These are phyloP conservation scores for Canna indica DNA, from an alignment of 176 grass and related monocot genomes.

Conservation along the genomic window DNA sequence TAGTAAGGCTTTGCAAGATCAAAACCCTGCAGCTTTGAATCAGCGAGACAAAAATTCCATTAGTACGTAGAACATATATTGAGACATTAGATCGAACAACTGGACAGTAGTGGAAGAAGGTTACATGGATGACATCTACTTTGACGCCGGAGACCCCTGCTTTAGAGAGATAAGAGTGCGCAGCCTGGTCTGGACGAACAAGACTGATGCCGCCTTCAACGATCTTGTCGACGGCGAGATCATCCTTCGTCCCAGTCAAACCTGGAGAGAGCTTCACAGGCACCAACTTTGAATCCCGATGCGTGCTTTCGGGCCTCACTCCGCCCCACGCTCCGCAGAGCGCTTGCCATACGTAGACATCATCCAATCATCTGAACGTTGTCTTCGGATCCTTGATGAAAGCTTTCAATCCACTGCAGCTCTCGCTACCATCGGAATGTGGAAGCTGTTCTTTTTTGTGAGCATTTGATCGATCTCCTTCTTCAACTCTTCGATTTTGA, in stretches of 20 bases:
- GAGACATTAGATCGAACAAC: background rate
- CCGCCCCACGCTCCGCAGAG: conserved; percentile 28
- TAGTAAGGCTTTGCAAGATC: conserved; percentile 22
- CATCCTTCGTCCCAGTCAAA: conserved; percentile 16
- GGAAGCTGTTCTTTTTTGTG: background rate
- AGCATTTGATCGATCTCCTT: conserved; percentile 11
- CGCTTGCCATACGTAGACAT: conserved; percentile 26
- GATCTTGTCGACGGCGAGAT: conserved; percentile 21
- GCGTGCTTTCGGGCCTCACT: conserved; percentile 10
- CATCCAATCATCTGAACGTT: conserved; percentile 13
- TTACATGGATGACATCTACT: conserved; percentile 22
- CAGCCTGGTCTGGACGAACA: conserved; percentile 12
- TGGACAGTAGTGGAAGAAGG: background rate
- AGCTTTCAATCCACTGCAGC: conserved; percentile 2
- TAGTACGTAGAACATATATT: too few relatives aligned
- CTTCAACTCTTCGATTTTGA: background rate
- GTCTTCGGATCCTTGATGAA: conserved; percentile 17
- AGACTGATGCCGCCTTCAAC: conserved; percentile 21
- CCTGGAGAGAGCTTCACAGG: conserved; percentile 11
- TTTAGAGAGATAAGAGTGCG: conserved; percentile 13
- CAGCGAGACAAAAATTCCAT: background rate
- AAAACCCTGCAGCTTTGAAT: conserved; percentile 10
- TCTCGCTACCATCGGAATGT: too few relatives aligned
- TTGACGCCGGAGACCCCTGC: conserved; percentile 19
- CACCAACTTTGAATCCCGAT: background rate